Base-by-base conservation (phyloP, 129 eudicot genomes). In the Flaveria sonorensis region DNA sequence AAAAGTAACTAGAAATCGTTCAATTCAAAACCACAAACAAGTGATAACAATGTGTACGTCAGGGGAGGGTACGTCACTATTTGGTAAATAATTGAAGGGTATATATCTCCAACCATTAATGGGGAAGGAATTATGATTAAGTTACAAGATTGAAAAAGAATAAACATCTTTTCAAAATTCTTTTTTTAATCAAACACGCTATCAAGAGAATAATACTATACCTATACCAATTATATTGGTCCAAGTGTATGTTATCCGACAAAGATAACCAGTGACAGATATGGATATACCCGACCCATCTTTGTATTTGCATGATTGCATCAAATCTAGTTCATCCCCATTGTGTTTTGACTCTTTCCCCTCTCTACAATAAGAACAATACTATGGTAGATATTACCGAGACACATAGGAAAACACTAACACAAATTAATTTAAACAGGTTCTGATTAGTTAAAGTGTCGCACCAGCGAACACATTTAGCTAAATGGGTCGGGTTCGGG, bases 81-180 rank as follows among this genome's bases (percentile, higher is more conserved):
- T 76, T 28, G 8, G 62, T 64, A 72, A 72, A 56, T 72, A 21
- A 72, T 56, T 72, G 42, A 26, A 24, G 75, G 62, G 75, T 4
- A 32, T 32, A 32, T 32, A 71, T 48, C 77, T 55, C 13, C 23
- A 50, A 66, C 36, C 19, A 5, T 21, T 4, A 66, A 76, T 65
- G 61, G 63, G 51, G 64, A 64, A 50, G 51, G 72, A 64, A 75
- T 75, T 19, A 28, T 50, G 63, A 75, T 71, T 30, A 32, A 52
- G 52, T 21, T 57, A 57, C 2, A 21, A 57, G 6, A 57, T 57
- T 57, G 64, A 30, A 57, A 28, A 3, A 45, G 30, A 52, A 52
- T 52, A 52, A 52, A 52, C 16, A 52, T 52, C 10, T 52, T 52
- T 52, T n/a, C 6, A 57, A 21, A 57, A 21, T 21, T 21, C 6